Evolutionary conservation across 306 rosid genomes (phyloP), one percentile per base, ranked within the genome.

Genomic region (Betula pendula): DNA sequence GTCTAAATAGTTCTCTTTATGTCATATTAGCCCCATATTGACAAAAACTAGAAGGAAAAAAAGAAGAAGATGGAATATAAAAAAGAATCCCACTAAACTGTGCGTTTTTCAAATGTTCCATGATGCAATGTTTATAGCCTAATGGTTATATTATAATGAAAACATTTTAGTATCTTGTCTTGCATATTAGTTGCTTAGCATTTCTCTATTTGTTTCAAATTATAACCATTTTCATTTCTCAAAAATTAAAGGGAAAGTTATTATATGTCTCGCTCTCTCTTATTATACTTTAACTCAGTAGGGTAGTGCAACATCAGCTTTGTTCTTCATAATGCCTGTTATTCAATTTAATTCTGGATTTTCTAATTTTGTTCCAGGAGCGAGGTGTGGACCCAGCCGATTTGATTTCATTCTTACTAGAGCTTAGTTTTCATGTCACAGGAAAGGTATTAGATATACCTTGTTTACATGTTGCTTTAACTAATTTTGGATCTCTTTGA

Each of bases 391-490:
- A 95, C 81, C 88, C 96, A 4, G 90, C 97, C 72, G 98, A 95
- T 33, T 83, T 95, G 85, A 92, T 95, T 82, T 87, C 97, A 25
- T 92, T 92, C 86, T 87, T 95, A 87, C 87, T 95, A 38, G 98
- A 95, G 86, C 97, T 95, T 84, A 95, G 98, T 73, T 95, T 95
- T 89, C 98, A 95, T 80, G 93, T 84, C 73, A 95, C 94, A 1
- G 99, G 99, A 73, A 93, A 92, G 97, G 97, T 92, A 88, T 79
- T 72, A 52, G 20, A 73, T 51, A 40, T 56, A 47, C 40, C 50
- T 45, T 82, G 68, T 33, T 76, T 48, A 71, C 47, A 51, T 55
- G 55, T 67, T 72, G 73, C 58, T 38, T 71, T 48, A 45, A 49
- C 68, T 63, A 56, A 69, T 65, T 35, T 35, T 65, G 10, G 33